Percentiles rank a stretch among this genome's conserved stretches.
phyloP scores from a whole-genome alignment of 2,329 filamentous ascomycete species.

The Cladophialophora exuberans region DNA sequence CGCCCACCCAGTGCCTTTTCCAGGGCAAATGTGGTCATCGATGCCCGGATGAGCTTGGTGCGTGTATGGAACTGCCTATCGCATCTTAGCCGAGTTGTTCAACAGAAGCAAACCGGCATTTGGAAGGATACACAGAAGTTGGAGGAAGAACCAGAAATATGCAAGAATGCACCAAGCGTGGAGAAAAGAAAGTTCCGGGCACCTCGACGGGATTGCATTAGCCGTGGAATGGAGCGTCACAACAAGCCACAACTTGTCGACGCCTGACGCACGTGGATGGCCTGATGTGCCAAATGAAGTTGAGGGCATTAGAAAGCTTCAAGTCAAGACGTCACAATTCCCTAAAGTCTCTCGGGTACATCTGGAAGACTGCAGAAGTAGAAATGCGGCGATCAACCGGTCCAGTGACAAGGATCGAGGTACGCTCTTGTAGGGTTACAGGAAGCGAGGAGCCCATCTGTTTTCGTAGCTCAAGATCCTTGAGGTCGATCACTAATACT shows the following conservation, averaged over 20 bases:
- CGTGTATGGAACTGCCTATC: slow-evolving; percentile 9
- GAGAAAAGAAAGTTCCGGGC: background rate
- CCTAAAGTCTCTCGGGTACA: background rate
- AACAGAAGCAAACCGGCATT: background rate
- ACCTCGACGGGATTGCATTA: slow-evolving; percentile 5
- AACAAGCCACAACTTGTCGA: slow-evolving; percentile 11
- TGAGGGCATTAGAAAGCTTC: slow-evolving; percentile 5
- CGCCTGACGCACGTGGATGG: slow-evolving; percentile 5
- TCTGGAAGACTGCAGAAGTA: too few relatives aligned
- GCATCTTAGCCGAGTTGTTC: slow-evolving; percentile 11
- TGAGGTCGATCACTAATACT: too few relatives aligned
- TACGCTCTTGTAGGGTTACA: too few relatives aligned
- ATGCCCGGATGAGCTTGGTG: background rate
- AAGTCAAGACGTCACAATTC: background rate
- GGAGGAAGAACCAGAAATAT: background rate
- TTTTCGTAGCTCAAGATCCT: too few relatives aligned
- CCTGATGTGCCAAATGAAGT: background rate
- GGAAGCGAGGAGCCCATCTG: too few relatives aligned
- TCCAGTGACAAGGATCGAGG: too few relatives aligned
- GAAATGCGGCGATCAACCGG: too few relatives aligned
- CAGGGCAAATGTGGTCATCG: background rate
- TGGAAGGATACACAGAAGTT: background rate
- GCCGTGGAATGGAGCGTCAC: background rate
- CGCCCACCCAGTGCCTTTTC: too few relatives aligned
- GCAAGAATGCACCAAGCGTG: background rate